These are phyloP conservation scores for Eurotiales sp. DNA, from an alignment of 2,329 filamentous ascomycete genomes.

Conservation along the genomic window DNA sequence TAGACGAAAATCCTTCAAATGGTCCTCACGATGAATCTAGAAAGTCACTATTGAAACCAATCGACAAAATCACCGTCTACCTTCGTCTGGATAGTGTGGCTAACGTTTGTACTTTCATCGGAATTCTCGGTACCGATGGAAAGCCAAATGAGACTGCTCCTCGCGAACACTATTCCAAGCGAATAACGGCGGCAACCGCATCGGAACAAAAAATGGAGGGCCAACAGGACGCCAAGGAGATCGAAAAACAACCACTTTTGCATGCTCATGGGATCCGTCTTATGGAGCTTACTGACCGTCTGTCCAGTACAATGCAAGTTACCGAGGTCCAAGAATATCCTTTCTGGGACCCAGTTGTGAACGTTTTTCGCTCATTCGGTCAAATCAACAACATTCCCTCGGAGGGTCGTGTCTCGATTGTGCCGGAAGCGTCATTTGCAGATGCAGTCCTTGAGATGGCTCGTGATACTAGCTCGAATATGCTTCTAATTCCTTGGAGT, in stretches of 20 bases:
- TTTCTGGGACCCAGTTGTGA: conserved; percentile 76
- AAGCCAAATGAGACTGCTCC: conserved; percentile 28
- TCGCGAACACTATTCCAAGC: conserved; percentile 32
- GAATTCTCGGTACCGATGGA: conserved; percentile 63
- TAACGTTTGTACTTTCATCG: conserved; percentile 76
- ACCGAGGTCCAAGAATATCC: conserved; percentile 73
- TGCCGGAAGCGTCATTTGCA: conserved; percentile 73
- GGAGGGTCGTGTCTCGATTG: conserved; percentile 74
- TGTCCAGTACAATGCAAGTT: conserved; percentile 92
- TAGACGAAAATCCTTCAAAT: conserved; percentile 21
- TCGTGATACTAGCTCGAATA: conserved; percentile 65
- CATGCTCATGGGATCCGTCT: conserved; percentile 82
- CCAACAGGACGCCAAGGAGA: conserved; percentile 19
- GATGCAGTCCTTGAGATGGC: conserved; percentile 71
- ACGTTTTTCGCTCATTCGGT: conserved; percentile 85
- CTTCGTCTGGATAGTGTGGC: conserved; percentile 82
- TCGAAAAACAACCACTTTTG: conserved; percentile 44
- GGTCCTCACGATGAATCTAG: conserved; percentile 20
- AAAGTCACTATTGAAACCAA: conserved; percentile 45
- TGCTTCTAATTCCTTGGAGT: conserved; percentile 85
- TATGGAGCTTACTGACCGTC: conserved; percentile 83
- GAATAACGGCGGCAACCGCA: background rate
- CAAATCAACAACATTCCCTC: conserved; percentile 79
- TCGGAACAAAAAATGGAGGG: conserved; percentile 19
- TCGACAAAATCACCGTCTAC: conserved; percentile 71